A percentile compares a stretch with the other conserved stretches of the same genome.
Conservation (phyloP, 768 basidiomycete species). For the Lanmaoa rubissima region DNA sequence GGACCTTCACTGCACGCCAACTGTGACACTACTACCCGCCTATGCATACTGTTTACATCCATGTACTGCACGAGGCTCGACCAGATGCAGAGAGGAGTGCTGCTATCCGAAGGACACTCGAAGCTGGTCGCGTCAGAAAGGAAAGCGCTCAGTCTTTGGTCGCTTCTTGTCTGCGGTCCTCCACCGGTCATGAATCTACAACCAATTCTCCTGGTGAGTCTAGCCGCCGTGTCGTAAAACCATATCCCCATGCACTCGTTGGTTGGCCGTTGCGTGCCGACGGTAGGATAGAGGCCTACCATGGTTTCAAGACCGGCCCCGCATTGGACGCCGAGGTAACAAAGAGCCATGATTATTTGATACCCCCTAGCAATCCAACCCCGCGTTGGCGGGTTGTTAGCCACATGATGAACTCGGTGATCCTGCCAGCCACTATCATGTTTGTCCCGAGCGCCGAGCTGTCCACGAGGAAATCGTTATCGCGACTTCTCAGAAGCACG, state of each 20-base stretch:
- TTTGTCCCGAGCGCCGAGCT: neutral
- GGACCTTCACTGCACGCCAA: neutral
- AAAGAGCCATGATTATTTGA: neutral
- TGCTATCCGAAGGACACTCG: conserved; percentile 56
- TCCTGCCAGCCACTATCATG: neutral
- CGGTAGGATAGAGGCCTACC: too few relatives aligned
- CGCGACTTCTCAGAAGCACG: neutral
- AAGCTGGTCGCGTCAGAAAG: conserved; percentile 68
- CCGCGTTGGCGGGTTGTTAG: neutral
- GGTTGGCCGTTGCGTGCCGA: too few relatives aligned
- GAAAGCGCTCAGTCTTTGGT: conserved; percentile 76
- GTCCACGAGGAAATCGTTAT: neutral
- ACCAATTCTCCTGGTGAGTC: too few relatives aligned
- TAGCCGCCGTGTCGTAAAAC: too few relatives aligned
- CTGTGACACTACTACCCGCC: neutral
- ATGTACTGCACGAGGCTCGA: neutral
- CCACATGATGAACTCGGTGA: neutral
- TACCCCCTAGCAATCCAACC: neutral
- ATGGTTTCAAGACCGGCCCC: neutral
- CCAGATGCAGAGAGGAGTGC: conserved; percentile 18
- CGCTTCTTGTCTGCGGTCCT: conserved; percentile 49
- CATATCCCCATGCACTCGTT: neutral
- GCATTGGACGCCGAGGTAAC: too few relatives aligned
- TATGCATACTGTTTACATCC: neutral
- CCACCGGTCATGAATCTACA: too few relatives aligned